Conservation (phyloP, 805 yeast species). For the Kazachstania viticola region DNA sequence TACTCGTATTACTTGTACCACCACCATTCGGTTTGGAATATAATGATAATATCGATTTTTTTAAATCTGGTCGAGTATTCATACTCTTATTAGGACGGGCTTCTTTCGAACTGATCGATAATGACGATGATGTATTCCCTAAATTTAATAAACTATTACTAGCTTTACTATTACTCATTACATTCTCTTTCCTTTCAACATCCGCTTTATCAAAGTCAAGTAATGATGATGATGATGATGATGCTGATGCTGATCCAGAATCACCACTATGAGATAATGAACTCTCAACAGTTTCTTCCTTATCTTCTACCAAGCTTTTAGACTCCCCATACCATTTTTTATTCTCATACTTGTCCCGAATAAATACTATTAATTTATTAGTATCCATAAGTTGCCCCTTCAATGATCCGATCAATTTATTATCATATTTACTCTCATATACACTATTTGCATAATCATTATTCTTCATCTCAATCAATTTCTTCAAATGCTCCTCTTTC, state of each 20-base stretch:
- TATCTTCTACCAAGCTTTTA: no score
- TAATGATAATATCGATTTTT: conserved; percentile 80
- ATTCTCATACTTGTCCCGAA: conserved; percentile 82
- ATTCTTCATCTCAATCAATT: conserved; percentile 83
- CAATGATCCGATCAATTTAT: conserved; percentile 2
- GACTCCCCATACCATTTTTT: conserved; percentile 73
- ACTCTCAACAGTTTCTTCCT: not conserved
- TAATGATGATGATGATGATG: not conserved
- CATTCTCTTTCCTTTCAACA: not conserved
- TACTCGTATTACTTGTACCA: conserved; percentile 2
- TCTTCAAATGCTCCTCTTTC: conserved; percentile 84
- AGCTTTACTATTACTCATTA: not conserved
- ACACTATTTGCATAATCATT: conserved; percentile 51
- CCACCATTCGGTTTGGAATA: conserved; percentile 47
- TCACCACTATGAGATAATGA: not conserved
- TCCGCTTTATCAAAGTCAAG: not conserved
- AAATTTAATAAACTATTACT: conserved; percentile 2
- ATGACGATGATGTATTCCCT: conserved; percentile 1
- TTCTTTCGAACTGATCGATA: not conserved
- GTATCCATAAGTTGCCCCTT: conserved; percentile 46
- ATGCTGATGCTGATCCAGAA: not conserved
- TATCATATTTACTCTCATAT: conserved; percentile 66
- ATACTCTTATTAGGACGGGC: conserved; percentile 7
- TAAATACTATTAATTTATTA: conserved; percentile 76
- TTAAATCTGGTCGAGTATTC: conserved; percentile 64